Conservation (phyloP, 257 asterid species). For the Thymus quinquecostatus region DNA sequence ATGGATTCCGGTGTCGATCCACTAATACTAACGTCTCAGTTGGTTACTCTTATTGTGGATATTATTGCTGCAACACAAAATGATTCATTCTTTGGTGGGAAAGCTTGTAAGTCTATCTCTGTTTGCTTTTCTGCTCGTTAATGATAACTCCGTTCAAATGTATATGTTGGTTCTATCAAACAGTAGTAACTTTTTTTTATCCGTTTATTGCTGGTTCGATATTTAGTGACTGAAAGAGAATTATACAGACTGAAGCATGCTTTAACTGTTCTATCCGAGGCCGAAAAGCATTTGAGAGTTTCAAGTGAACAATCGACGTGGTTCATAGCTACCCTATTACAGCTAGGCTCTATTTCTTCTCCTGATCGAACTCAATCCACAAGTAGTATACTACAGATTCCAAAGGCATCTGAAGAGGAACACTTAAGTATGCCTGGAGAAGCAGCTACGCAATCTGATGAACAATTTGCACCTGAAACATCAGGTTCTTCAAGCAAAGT, state of each 20-base stretch:
- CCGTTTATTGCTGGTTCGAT: slow-evolving; percentile 4
- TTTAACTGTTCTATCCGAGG: slow-evolving; percentile 79
- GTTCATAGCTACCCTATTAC: slow-evolving; percentile 93
- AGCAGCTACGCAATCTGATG: slow-evolving; percentile 41
- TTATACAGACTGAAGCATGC: slow-evolving; percentile 80
- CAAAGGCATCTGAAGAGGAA: slow-evolving; percentile 70
- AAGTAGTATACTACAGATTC: slow-evolving; percentile 69
- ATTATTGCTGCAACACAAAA: slow-evolving; percentile 61
- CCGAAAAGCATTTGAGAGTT: slow-evolving; percentile 85
- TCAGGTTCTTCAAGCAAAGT: slow-evolving; percentile 52
- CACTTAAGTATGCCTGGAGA: slow-evolving; percentile 52
- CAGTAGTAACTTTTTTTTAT: no score
- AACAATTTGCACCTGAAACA: slow-evolving; percentile 41
- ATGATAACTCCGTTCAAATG: not conserved
- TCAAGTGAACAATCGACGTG: slow-evolving; percentile 91
- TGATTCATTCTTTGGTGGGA: slow-evolving; percentile 56
- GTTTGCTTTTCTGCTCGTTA: not conserved
- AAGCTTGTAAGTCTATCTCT: slow-evolving; percentile 57
- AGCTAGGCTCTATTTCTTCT: slow-evolving; percentile 74
- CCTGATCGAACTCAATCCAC: slow-evolving; percentile 72
- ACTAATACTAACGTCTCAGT: slow-evolving; percentile 83
- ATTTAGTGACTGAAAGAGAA: slow-evolving; percentile 78
- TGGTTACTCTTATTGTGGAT: slow-evolving; percentile 93
- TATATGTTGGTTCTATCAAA: not conserved
- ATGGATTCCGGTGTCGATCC: slow-evolving; percentile 94